Conservation (phyloP, 139 green algal species). For the Gonium pectorale region DNA sequence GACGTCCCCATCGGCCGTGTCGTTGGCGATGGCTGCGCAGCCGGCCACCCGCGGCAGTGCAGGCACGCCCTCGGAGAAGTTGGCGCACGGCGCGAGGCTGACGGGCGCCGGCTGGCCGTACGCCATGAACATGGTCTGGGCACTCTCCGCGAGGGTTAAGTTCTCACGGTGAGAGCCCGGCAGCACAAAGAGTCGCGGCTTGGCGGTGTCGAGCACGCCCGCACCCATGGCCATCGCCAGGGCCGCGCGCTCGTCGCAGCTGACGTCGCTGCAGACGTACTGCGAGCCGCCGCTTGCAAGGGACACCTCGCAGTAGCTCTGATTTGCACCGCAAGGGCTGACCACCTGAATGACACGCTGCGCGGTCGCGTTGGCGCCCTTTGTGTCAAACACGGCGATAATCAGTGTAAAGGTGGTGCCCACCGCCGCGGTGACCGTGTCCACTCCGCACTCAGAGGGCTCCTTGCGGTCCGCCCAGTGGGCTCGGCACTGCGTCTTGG, state of each 20-base stretch:
- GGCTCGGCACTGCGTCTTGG: neutral
- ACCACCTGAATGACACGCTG: neutral
- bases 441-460: conserved; percentile 18
- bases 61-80: neutral
- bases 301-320: neutral
- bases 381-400: neutral
- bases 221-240: neutral
- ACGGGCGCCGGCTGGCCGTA: conserved; percentile 1
- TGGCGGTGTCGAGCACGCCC: neutral
- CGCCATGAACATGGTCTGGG: conserved; percentile 9
- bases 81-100: conserved; percentile 21
- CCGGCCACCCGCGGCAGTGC: neutral
- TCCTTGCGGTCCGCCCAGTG: conserved; percentile 31
- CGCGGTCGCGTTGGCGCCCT: neutral
- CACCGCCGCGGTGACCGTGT: neutral
- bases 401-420: neutral
- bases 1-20: conserved; percentile 1
- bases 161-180: neutral
- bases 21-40: conserved; percentile 15
- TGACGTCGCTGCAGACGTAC: neutral
- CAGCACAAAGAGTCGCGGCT: conserved; percentile 16
- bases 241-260: neutral
- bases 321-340: neutral
- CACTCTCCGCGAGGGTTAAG: neutral
- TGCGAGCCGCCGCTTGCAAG: neutral